Evolutionary conservation across 2,329 filamentous ascomycete genomes (phyloP).

Genomic region (Claviceps capensis): DNA sequence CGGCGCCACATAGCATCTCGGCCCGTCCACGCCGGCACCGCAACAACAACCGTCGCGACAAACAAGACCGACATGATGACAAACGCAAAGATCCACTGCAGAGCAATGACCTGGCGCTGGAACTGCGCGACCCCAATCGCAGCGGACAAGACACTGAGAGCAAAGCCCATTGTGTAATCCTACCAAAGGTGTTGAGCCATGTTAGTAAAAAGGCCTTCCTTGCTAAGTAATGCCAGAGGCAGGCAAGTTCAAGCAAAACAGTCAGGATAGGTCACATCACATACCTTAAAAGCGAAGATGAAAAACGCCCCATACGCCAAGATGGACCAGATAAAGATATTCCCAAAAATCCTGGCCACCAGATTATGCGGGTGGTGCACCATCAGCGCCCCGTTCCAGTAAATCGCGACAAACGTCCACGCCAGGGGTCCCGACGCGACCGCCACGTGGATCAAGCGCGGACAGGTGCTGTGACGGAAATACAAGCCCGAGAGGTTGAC

Average conservation of each 20-base stretch:
- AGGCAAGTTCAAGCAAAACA: not conserved
- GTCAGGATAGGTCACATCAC: not conserved
- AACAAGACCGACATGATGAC: constrained; percentile 66
- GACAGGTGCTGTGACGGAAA: constrained; percentile 61
- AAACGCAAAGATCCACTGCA: constrained; percentile 92
- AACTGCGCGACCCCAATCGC: constrained; percentile 71
- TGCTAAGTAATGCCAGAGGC: not conserved
- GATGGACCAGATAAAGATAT: constrained; percentile 79
- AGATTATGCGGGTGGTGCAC: constrained; percentile 53
- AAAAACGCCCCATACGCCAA: constrained; percentile 66
- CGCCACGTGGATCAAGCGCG: constrained; percentile 62
- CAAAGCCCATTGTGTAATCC: constrained; percentile 69
- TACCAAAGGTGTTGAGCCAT: constrained; percentile 8
- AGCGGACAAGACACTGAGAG: constrained; percentile 57
- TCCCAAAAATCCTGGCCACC: constrained; percentile 66
- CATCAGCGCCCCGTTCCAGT: constrained; percentile 80
- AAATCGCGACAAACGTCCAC: constrained; percentile 76
- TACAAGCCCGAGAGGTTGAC: constrained; percentile 68
- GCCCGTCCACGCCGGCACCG: constrained; percentile 49
- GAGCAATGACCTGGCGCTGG: constrained; percentile 54
- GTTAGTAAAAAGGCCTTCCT: not conserved
- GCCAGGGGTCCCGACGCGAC: constrained; percentile 63
- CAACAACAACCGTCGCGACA: constrained; percentile 50
- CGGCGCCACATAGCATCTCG: constrained; percentile 38
- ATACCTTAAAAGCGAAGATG: constrained; percentile 56